Base-by-base conservation (phyloP, 2,329 filamentous ascomycete genomes). In the Exophiala mesophila region DNA sequence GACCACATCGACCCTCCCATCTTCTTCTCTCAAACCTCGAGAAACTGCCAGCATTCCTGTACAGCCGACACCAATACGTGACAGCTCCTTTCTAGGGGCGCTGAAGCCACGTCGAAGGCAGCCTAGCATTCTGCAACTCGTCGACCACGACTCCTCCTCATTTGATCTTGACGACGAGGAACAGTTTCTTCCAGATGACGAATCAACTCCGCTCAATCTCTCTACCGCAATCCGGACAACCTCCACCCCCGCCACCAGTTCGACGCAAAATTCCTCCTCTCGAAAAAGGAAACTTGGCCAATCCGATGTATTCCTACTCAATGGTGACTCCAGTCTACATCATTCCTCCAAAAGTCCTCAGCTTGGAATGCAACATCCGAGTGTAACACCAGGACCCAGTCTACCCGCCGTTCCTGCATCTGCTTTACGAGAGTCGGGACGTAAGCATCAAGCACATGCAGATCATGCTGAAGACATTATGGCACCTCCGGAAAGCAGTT, bases 61-160 rank as follows among this genome's bases (percentile, higher is more conserved):
- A 19, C 42, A 40, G 28, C 45, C 44, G 18, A 53, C 44, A 3
- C 50, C 52, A n/a, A 15, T 40, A 18, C 41, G 49, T 17, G 54
- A 56, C 36, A 45, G 36, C 17, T 55, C 54, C 5, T 45, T 56
- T 15, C 30, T 56, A 16, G 52, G 52, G 6, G 44, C 40, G 7
- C 40, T 56, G 19, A 56, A 54, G 29, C 52, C 54, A 17, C 39
- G 54, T 20, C 39, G 52, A 36, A 41, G 54, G 41, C 54, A 56
- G 41, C 46, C 44, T 39, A 56, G 54, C 38, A 52, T 56, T 32
- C 44, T 56, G 35, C 54, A 48, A 34, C 26, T 47, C 33, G 20
- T 49, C 24, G 47, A 44, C 32, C 41, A 50, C 15, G 48, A 55
- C 20, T 52, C 47, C 15, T 53, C 49, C 9, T 48, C 38, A 9